Evolutionary conservation across 495 filamentous ascomycete genomes (phyloP), one percentile per base, ranked within the genome.

Genomic region (Tuber brumale): DNA sequence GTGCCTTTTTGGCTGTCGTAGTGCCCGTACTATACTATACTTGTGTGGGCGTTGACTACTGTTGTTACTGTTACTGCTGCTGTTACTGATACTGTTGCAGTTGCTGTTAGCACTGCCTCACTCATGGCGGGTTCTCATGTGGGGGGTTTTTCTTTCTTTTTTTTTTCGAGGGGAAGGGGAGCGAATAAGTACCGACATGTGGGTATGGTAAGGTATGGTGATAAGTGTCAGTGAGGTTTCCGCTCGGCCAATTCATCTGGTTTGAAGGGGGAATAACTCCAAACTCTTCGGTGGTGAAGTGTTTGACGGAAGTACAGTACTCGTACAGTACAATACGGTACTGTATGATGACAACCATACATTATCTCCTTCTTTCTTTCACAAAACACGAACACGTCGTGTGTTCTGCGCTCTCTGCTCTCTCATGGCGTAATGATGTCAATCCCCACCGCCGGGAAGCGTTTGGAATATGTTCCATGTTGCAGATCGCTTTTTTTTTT

Each of bases 401-500:
- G 14, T 14, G 9, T n/a, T 61, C 51, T 27, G 51, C 27, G 31
- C 10, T 61, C 57, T 61, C 16, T 61, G 57, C 12, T n/a, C 48
- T 39, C 37, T 35, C 57, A 35, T 66, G 27, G 27, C 27, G 57
- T 31, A 35, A 66, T 66, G 57, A 66, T 66, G 16, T 35, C 57
- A 35, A 66, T 66, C 35, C 27, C 57, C 14, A 12, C 27, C 57
- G 3, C 31, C 57, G 27, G 31, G n/a, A 61, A 61, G 51, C 5
- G 57, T 66, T 66, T 66, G 57, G 27, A 66, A 27, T 66, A 19
- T 12, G 57, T 66, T 66, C 31, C 31, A 66, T 66, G 14, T 66
- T 19, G 66, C 27, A 19, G 69, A 27, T 70, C n/a, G 12, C 57
- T 44, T 23, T 45, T 46, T 18, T 66, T 75, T 41, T 80, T 70